These are phyloP conservation scores for Clarireedia paspali DNA, from an alignment of 2,329 filamentous ascomycete genomes.

Conservation along the genomic window DNA sequence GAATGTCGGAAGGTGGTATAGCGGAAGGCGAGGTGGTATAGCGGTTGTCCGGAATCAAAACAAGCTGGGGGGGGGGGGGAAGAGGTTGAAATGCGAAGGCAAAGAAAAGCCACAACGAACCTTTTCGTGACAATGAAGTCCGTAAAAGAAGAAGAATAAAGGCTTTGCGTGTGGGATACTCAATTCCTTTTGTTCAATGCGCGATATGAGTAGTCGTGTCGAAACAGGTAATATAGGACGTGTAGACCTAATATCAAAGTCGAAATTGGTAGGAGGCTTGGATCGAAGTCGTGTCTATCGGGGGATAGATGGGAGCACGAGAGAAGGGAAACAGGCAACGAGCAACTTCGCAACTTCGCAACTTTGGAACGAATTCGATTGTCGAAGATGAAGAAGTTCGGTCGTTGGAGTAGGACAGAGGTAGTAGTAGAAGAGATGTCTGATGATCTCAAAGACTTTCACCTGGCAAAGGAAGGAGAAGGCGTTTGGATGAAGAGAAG, in stretches of 20 bases:
- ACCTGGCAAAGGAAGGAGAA: background rate
- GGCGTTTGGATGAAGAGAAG: background rate
- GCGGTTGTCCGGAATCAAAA: background rate
- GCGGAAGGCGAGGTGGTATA: constrained; percentile 2
- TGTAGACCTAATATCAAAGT: background rate
- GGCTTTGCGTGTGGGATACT: background rate
- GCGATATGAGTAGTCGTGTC: background rate
- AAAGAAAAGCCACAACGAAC: background rate
- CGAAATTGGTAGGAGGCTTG: background rate
- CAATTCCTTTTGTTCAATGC: background rate
- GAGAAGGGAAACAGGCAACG: no score
- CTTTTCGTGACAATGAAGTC: constrained; percentile 8
- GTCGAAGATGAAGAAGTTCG: background rate
- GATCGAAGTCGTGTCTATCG: background rate
- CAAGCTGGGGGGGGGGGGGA: background rate
- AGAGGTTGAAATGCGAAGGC: background rate
- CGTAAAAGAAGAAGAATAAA: background rate
- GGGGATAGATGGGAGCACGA: no score
- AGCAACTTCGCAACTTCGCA: no score
- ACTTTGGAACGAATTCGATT: no score
- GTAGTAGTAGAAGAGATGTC: background rate
- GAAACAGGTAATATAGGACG: background rate
- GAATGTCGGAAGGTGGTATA: background rate
- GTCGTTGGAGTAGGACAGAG: background rate
- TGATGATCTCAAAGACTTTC: background rate